phyloP scores from a whole-genome alignment of 306 rosid species.

The Dalbergia cultrata region DNA sequence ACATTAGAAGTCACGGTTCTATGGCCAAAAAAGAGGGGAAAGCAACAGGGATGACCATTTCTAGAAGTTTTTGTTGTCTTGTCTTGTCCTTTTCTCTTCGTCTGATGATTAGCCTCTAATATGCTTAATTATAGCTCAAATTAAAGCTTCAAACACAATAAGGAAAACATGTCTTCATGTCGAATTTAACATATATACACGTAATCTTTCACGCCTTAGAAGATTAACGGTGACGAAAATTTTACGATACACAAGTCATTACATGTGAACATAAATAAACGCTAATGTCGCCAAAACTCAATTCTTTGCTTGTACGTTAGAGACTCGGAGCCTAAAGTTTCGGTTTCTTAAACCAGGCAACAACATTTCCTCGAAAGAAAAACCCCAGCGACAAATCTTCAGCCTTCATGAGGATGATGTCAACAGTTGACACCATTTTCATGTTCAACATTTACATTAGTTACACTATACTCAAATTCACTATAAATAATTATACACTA shows the following conservation, averaged over 20 bases:
- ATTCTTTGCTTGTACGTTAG: constrained; percentile 34
- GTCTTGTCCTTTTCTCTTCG: neutral
- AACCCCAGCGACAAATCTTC: neutral
- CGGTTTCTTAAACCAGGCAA: constrained; percentile 15
- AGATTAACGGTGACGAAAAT: neutral
- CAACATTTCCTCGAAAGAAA: neutral
- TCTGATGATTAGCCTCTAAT: neutral
- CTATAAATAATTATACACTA: too few species aligned
- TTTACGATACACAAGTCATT: neutral
- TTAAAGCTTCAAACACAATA: neutral
- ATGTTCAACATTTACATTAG: neutral
- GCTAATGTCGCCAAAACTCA: too few species aligned
- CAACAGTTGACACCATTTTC: neutral
- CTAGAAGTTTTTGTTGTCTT: neutral
- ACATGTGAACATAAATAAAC: neutral
- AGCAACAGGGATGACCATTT: constrained; percentile 13
- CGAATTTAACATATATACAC: neutral
- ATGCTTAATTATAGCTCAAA: constrained; percentile 12
- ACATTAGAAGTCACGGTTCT: neutral
- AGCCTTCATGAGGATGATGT: neutral
- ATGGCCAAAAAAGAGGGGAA: neutral
- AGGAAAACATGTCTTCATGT: neutral
- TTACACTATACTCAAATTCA: neutral
- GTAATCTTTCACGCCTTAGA: neutral
- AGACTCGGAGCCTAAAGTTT: neutral